Conservation (phyloP, 1,284 basidiomycete genomes). For the Bjerkandera adusta region DNA sequence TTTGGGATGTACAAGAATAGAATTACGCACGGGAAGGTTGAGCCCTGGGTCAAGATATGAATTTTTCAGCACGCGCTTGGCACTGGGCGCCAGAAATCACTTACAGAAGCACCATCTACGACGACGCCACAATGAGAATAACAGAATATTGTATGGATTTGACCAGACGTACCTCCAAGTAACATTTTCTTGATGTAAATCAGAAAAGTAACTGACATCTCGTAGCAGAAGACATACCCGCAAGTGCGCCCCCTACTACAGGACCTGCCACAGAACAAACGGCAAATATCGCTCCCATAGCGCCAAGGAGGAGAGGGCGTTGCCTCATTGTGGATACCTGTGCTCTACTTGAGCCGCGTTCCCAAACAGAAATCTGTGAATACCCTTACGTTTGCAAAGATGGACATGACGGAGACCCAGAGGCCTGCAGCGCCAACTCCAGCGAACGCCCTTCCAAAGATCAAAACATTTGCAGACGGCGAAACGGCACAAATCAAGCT, state of each 20-base stretch:
- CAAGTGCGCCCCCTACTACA: neutral
- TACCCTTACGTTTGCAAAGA: conserved; percentile 2
- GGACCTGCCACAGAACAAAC: neutral
- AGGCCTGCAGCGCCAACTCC: conserved; percentile 2
- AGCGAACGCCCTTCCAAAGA: conserved; percentile 6
- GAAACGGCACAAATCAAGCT: conserved; percentile 5
- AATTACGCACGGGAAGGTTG: neutral
- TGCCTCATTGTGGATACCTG: too few species aligned
- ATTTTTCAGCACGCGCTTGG: neutral
- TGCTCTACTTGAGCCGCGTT: too few species aligned
- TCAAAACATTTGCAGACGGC: neutral
- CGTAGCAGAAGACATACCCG: neutral
- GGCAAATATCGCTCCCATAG: too few species aligned
- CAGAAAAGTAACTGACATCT: too few species aligned
- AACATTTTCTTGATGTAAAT: neutral
- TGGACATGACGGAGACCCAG: conserved; percentile 1
- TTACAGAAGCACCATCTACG: conserved; percentile 2
- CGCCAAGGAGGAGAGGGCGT: too few species aligned
- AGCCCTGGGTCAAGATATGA: neutral
- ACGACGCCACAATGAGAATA: too few species aligned
- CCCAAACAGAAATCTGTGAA: too few species aligned
- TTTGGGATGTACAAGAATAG: neutral
- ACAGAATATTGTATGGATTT: too few species aligned
- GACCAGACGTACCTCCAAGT: conserved; percentile 1
- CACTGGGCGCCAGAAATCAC: neutral